Evolutionary conservation across 176 grass and related monocot genomes (phyloP).

Genomic region (Oryza meyeriana): DNA sequence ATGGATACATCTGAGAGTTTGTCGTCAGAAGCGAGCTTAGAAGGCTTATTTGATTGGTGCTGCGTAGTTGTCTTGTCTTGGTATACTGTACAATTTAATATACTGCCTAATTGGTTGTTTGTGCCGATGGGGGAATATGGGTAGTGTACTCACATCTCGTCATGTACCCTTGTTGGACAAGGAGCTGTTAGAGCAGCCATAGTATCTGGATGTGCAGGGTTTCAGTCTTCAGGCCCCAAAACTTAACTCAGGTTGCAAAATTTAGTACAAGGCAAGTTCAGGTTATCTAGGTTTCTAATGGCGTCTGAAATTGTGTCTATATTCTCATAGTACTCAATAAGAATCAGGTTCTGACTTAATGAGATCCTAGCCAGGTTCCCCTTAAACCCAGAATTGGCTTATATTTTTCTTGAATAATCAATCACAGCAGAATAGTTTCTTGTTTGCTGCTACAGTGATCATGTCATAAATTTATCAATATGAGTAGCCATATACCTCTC

Average conservation of each 20-base stretch:
- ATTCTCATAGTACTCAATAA: neutral
- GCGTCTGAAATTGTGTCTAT: neutral
- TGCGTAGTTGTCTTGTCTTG: conserved; percentile 37
- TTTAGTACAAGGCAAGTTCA: neutral
- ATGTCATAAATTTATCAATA: neutral
- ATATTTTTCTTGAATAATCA: neutral
- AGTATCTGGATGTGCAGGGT: conserved; percentile 7
- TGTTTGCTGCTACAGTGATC: neutral
- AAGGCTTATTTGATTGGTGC: conserved; percentile 27
- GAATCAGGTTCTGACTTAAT: neutral
- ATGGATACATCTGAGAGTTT: conserved; percentile 85
- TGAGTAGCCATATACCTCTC: neutral
- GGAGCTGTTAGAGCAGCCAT: neutral
- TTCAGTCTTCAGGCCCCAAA: neutral
- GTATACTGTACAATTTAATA: conserved; percentile 7
- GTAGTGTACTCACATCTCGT: neutral
- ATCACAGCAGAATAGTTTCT: neutral
- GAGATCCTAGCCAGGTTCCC: neutral
- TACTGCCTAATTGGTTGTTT: neutral
- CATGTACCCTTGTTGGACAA: neutral
- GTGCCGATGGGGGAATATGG: neutral
- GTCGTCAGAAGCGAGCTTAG: conserved; percentile 37
- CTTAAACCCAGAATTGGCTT: neutral
- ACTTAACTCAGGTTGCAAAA: neutral
- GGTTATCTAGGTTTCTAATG: neutral